Evolutionary conservation across 2,329 filamentous ascomycete species (phyloP), one percentile per base, ranked within the genome.

Genomic region (Aspergillus brasiliensis): DNA sequence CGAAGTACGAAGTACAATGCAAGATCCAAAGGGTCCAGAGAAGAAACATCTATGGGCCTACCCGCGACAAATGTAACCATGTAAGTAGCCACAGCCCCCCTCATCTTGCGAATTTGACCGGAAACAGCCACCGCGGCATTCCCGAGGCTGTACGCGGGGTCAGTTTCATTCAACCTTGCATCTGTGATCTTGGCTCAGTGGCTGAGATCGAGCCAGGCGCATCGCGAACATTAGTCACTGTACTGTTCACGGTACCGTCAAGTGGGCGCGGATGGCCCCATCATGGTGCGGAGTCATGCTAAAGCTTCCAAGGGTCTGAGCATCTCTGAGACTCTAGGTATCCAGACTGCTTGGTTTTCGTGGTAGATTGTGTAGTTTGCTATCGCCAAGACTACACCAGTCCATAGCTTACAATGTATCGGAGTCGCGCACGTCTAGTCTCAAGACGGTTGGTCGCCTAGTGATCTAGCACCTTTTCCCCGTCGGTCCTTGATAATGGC

Each of bases 51-150:
- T 31, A 31, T 49, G 46, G 28, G 15, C 17, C 25, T 49, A 28
- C 25, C 25, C 46, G 8, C 46, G 15, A 31, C n/a, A 28, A 5
- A 17, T 49, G 46, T 27, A 49, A 28, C 46, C 25, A n/a, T 28
- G 15, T 49, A n/a, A 31, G 25, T 31, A 28, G 46, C 46, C 46
- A 49, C 46, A 2, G 46, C n/a, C 46, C 52, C 52, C 52, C 25
- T 55, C 40, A 44, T 40, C 17, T 46, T 55, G 38, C 8, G 15
- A 55, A 25, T 10, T 38, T 25, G 25, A 46, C 52, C 28, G 52
- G 25, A 55, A 55, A 46, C 52, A 55, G 52, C 52, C 31, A 44
- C 52, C 37, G 25, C 52, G 52, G 52, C 52, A 19, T 31, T 44
- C 42, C 52, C 52, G 52, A 55, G 52, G 23, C 40, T 27, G 19